Evolutionary conservation across 2,329 filamentous ascomycete species (phyloP).

Genomic region (Sporothrix globosa): DNA sequence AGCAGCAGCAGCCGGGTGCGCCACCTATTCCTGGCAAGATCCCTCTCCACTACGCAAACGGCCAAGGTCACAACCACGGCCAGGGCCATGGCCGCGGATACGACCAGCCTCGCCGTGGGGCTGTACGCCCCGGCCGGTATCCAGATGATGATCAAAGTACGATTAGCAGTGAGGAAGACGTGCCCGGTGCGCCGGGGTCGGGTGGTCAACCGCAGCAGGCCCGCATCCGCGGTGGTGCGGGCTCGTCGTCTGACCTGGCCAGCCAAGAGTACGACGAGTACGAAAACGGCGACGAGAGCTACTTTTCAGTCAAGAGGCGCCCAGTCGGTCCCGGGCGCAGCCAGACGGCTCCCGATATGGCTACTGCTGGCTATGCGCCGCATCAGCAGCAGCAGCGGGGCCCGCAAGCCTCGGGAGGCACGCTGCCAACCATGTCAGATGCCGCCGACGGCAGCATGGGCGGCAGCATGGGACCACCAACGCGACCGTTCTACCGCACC

Average conservation of each 20-base stretch:
- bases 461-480: constrained; percentile 13
- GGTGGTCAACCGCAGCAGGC: background rate
- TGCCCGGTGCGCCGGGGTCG: constrained; percentile 32
- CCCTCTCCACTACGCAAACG: background rate
- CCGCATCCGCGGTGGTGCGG: constrained; percentile 34
- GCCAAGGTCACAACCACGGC: constrained; percentile 11
- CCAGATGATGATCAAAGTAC: constrained; percentile 40
- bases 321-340: constrained; percentile 33
- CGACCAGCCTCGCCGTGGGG: background rate
- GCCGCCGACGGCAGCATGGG: constrained; percentile 21
- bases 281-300: constrained; percentile 59
- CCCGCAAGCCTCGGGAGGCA: constrained; percentile 10
- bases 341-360: constrained; percentile 36
- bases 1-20: constrained; percentile 18
- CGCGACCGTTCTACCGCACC: constrained; percentile 63
- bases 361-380: background rate
- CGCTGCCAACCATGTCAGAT: background rate
- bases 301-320: constrained; percentile 54
- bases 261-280: constrained; percentile 52
- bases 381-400: constrained; percentile 33
- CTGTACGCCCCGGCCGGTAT: background rate
- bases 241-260: constrained; percentile 35
- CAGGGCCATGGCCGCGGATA: constrained; percentile 10
- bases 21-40: constrained; percentile 25
- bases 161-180: constrained; percentile 35